Percentiles rank a stretch among this genome's conserved stretches.
phyloP scores from a whole-genome alignment of 345 rosid species.

The Viola odorata region DNA sequence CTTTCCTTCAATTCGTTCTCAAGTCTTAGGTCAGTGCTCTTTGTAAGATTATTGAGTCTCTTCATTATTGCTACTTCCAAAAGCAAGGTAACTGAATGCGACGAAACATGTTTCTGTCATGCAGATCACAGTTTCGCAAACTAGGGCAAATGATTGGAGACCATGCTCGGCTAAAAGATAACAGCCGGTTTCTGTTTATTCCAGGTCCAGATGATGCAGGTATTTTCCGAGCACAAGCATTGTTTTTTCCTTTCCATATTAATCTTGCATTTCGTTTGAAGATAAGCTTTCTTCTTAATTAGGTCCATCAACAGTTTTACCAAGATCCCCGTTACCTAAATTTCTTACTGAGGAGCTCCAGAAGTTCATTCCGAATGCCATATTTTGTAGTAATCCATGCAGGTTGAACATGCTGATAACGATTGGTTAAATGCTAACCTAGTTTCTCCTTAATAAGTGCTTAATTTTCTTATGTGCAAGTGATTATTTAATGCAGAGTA shows the following conservation, averaged over 20 bases:
- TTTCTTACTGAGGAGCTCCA: conserved; percentile 70
- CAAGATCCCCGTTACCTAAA: conserved; percentile 72
- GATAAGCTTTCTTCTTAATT: conserved; percentile 20
- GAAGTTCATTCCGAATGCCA: conserved; percentile 60
- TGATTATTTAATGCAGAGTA: conserved; percentile 45
- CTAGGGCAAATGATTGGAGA: conserved; percentile 69
- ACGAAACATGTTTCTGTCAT: conserved; percentile 40
- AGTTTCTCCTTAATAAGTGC: neutral
- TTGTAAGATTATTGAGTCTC: neutral
- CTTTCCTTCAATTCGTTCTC: conserved; percentile 69
- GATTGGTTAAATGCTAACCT: neutral
- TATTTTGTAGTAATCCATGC: conserved; percentile 94
- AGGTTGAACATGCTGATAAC: conserved; percentile 41
- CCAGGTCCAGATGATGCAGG: conserved; percentile 97
- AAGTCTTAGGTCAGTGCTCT: conserved; percentile 56
- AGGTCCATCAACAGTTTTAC: conserved; percentile 90
- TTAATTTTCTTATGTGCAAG: conserved; percentile 4
- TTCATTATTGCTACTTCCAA: neutral
- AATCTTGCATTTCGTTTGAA: neutral
- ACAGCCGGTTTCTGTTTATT: conserved; percentile 75
- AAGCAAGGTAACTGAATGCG: too few species aligned
- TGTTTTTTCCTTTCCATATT: neutral
- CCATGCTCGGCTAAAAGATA: conserved; percentile 71
- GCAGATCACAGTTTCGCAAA: conserved; percentile 70
- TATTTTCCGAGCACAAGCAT: conserved; percentile 18